Evolutionary conservation across 208 protist genomes (phyloP).

Genomic region (Tritrichomonas musculus): DNA sequence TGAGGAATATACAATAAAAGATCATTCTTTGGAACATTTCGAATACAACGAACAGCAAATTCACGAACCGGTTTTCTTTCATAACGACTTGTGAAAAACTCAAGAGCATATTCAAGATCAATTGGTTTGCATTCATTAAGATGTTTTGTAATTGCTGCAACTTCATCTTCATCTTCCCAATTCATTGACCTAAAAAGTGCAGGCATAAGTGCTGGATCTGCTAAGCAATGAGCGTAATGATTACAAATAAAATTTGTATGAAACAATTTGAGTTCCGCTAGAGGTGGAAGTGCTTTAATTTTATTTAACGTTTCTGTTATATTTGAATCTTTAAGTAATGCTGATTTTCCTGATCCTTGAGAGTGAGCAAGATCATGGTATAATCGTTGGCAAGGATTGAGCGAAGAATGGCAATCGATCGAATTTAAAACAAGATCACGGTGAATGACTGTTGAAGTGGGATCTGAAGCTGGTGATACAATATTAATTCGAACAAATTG

Average conservation of each 20-base stretch:
- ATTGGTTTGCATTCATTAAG: background rate
- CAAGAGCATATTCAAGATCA: slow-evolving; percentile 28
- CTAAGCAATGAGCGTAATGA: background rate
- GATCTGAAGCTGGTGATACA: background rate
- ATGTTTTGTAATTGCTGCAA: background rate
- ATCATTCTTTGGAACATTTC: background rate
- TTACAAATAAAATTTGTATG: background rate
- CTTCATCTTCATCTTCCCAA: background rate
- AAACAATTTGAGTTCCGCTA: background rate
- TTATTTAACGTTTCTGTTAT: background rate
- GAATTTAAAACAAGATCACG: background rate
- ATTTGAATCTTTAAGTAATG: background rate
- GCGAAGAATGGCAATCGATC: background rate
- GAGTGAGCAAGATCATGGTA: background rate
- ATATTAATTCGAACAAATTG: background rate
- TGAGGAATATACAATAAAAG: background rate
- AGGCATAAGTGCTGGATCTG: slow-evolving; percentile 3
- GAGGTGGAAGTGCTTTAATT: slow-evolving; percentile 27
- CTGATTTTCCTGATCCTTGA: background rate
- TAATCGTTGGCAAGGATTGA: background rate
- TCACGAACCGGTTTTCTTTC: background rate
- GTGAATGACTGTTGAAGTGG: background rate
- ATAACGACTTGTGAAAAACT: background rate
- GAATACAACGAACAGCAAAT: background rate
- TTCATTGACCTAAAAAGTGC: background rate